Evolutionary conservation across 352 stramenopile species (phyloP), one percentile per base, ranked within the genome.

Genomic region (Phytopythium sindhum): DNA sequence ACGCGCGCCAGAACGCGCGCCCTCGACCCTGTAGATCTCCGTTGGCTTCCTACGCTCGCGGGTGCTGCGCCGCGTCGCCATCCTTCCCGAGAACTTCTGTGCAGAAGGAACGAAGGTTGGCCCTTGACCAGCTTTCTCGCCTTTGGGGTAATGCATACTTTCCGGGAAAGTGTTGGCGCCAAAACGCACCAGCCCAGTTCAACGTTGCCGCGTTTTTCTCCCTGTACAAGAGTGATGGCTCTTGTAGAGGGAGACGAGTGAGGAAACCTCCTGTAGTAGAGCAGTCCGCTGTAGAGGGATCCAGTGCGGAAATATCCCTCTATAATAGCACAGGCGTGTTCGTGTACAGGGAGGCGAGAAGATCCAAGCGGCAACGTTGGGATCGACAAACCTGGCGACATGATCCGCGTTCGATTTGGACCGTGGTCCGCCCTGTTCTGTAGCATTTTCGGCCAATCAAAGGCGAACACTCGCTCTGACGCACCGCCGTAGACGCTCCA

Each of bases 11-110:
- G n/a, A 6, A 7, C 82, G 85, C 21, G 50, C 68, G 62, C 90
- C 78, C 56, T 84, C 74, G 56, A 91, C 81, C 60, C 88, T 74
- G 69, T 92, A 95, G 29, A 95, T 59, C 66, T 80, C 89, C 31
- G 47, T 54, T 26, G 86, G 86, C 70, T 80, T 81, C 56, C 74
- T 84, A 23, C 84, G 81, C 67, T 82, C 69, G 24, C 86, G 86
- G 29, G 72, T 84, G 61, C 84, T 81, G 48, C 86, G 81, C 17
- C 86, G 82, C 48, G 67, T 59, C 60, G 57, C 76, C 72, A 86
- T 86, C 15, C 39, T 63, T 21, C 31, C 42, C 47, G 17, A 10
- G 15, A 48, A 24, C n/a, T 23, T 45, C 21, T 48, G 7, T 1
- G 10, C 10, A 4, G 1, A 10, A 10, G 7, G 33, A 37, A 37